Conservation (phyloP, 2,329 filamentous ascomycete species). For the Niveomyces coronatus region DNA sequence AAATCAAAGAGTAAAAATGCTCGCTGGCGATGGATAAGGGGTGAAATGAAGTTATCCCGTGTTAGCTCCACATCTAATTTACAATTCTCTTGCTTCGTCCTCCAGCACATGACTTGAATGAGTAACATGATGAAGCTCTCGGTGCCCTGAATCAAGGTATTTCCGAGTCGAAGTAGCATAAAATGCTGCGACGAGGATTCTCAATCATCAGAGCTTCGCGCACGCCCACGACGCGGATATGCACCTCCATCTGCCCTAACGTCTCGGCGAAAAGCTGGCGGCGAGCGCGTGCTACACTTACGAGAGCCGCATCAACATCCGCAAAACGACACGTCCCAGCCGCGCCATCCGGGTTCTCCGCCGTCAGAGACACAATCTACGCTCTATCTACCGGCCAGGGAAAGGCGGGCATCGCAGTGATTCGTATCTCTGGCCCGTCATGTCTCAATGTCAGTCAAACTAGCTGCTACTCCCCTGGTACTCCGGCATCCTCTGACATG, state of each 20-base stretch:
- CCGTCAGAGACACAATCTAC: constrained; percentile 62
- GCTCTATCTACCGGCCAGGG: constrained; percentile 82
- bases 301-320: neutral
- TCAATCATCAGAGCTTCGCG: neutral
- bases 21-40: too few relatives aligned
- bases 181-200: neutral
- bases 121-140: too few relatives aligned
- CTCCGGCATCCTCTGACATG: neutral
- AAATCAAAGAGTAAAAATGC: too few relatives aligned
- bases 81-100: too few relatives aligned
- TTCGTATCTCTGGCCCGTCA: constrained; percentile 73
- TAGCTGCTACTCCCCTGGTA: neutral
- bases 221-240: neutral
- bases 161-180: too few relatives aligned
- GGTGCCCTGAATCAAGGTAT: too few relatives aligned
- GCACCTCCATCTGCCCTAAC: neutral
- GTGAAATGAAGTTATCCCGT: too few relatives aligned
- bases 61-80: too few relatives aligned
- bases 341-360: constrained; percentile 12
- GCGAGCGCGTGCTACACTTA: neutral
- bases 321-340: neutral
- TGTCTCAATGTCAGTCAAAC: constrained; percentile 48
- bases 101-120: too few relatives aligned
- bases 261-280: neutral
- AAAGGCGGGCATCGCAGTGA: constrained; percentile 79